Conservation (phyloP, 371 early-diverging fungal genomes). For the Coemansia sp. region DNA sequence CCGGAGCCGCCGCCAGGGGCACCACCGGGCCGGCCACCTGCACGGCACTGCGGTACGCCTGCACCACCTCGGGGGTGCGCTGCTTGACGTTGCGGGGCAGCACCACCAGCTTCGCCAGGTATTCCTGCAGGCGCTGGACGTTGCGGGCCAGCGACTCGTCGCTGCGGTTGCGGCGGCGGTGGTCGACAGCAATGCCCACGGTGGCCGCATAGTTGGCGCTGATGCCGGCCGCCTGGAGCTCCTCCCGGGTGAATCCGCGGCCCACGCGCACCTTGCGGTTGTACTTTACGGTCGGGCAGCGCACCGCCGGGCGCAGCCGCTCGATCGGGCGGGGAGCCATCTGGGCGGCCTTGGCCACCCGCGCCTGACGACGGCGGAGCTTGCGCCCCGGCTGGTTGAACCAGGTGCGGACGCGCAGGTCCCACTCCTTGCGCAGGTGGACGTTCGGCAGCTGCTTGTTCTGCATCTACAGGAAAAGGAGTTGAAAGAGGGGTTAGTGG, state of each 20-base stretch:
- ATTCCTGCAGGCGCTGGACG: slow-evolving; percentile 96
- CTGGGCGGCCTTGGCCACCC: slow-evolving; percentile 94
- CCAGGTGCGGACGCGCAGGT: slow-evolving; percentile 97
- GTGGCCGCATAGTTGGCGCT: slow-evolving; percentile 92
- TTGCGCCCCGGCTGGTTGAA: slow-evolving; percentile 99
- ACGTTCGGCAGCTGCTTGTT: slow-evolving; percentile 98
- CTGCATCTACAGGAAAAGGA: slow-evolving; percentile 72
- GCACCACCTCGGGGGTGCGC: slow-evolving; percentile 77
- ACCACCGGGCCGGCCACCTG: slow-evolving; percentile 46
- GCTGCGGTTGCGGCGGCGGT: slow-evolving; percentile 97
- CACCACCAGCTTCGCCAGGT: slow-evolving; percentile 91
- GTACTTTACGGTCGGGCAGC: slow-evolving; percentile 98
- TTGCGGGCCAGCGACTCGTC: slow-evolving; percentile 95
- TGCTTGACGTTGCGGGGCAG: slow-evolving; percentile 91
- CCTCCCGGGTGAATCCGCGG: slow-evolving; percentile 98
- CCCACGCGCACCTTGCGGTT: slow-evolving; percentile 99
- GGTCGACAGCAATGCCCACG: slow-evolving; percentile 98
- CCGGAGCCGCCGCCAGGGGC: slow-evolving; percentile 69
- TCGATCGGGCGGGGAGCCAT: slow-evolving; percentile 98
- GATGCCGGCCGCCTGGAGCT: slow-evolving; percentile 97
- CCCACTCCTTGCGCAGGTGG: slow-evolving; percentile 99
- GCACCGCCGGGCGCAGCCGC: slow-evolving; percentile 97
- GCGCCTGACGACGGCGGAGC: slow-evolving; percentile 84
- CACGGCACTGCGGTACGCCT: slow-evolving; percentile 53
- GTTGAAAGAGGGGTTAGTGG: not conserved